Conservation (phyloP, 140 eudicot genomes). For the Bidens hawaiensis region DNA sequence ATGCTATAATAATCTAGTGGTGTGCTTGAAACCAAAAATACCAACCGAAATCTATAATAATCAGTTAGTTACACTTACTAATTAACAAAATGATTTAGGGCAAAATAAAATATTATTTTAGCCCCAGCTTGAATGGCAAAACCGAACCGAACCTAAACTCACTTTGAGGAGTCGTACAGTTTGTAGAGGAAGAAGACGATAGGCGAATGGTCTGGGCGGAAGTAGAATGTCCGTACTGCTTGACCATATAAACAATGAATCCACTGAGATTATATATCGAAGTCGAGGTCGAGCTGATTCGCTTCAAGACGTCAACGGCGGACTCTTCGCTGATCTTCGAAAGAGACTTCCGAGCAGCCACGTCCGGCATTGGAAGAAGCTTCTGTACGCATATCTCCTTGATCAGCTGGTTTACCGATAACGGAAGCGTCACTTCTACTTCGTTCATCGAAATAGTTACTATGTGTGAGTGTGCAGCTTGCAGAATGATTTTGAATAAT, state of each 20-base stretch:
- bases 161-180: slow-evolving; percentile 8
- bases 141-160: too few species aligned
- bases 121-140: too few species aligned
- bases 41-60: too few species aligned
- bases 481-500: too few species aligned
- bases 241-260: slow-evolving; percentile 16
- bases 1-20: too few species aligned
- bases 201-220: slow-evolving; percentile 16
- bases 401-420: slow-evolving; percentile 3
- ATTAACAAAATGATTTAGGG: too few species aligned
- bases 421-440: slow-evolving; percentile 17
- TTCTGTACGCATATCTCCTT: slow-evolving; percentile 25
- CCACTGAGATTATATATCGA: slow-evolving; percentile 10
- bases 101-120: too few species aligned
- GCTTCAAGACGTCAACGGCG: slow-evolving; percentile 12
- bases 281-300: not conserved
- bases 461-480: too few species aligned
- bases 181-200: slow-evolving; percentile 20
- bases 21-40: too few species aligned
- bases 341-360: slow-evolving; percentile 19
- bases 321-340: slow-evolving; percentile 17
- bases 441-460: too few species aligned
- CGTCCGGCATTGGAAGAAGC: slow-evolving; percentile 17
- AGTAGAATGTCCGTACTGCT: not conserved
- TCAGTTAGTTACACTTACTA: too few species aligned